A percentile compares a stretch with the other conserved stretches of the same genome.
These are phyloP conservation scores for Persicaria tinctoria DNA, from an alignment of 148 eudicot genomes.

Conservation along the genomic window DNA sequence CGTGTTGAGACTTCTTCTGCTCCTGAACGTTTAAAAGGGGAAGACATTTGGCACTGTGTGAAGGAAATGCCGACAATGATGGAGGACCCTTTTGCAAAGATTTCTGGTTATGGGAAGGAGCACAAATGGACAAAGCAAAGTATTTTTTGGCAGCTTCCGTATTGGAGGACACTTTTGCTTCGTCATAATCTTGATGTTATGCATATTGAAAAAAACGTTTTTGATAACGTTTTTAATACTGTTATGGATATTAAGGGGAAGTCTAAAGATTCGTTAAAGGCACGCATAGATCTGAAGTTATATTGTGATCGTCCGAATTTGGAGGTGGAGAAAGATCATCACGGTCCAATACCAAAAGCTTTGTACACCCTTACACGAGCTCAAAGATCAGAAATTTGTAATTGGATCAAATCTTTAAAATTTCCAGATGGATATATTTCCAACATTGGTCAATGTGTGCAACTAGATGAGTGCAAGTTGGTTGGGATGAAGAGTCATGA, in stretches of 20 bases:
- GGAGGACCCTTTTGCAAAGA: background rate
- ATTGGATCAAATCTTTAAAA: no score
- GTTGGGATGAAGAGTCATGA: no score
- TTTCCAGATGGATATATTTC: no score
- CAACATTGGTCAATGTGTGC: no score
- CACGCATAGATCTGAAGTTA: background rate
- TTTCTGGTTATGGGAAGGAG: background rate
- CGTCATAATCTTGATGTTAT: no score
- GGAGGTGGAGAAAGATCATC: background rate
- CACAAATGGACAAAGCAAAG: background rate
- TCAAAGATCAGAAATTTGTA: no score
- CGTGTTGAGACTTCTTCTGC: background rate
- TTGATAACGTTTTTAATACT: background rate
- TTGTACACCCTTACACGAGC: background rate
- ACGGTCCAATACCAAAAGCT: conserved; percentile 9
- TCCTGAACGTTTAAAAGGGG: background rate
- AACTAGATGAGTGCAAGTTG: no score
- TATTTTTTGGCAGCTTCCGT: background rate
- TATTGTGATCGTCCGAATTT: background rate
- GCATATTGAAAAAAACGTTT: background rate
- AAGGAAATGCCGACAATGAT: background rate
- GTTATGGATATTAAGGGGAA: no score
- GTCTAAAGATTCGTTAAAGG: background rate
- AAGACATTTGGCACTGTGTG: background rate
- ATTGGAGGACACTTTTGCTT: no score